Percentiles rank a stretch among this genome's conserved stretches.
These are phyloP conservation scores for Leonotis leonurus DNA, from an alignment of 257 asterid species.

Conservation along the genomic window DNA sequence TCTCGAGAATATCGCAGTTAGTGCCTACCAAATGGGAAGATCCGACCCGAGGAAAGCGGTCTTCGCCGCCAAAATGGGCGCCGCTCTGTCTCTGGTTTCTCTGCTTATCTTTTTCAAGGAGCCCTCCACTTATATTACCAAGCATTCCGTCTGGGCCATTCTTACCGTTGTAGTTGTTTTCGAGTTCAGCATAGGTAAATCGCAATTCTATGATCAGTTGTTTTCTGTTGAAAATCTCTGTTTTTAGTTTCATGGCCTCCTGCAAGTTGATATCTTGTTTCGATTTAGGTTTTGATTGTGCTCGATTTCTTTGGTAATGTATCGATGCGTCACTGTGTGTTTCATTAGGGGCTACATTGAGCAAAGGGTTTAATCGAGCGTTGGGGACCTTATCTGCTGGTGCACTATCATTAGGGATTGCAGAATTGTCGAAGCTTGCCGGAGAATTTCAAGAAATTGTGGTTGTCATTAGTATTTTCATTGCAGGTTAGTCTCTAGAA, in stretches of 20 bases:
- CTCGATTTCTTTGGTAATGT: neutral
- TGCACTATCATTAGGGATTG: slow-evolving; percentile 70
- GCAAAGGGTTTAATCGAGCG: slow-evolving; percentile 87
- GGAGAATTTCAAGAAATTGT: slow-evolving; percentile 54
- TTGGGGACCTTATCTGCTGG: slow-evolving; percentile 88
- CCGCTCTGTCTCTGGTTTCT: slow-evolving; percentile 51
- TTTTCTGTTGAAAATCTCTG: neutral
- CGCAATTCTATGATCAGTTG: neutral
- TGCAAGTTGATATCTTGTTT: neutral
- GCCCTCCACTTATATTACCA: slow-evolving; percentile 42
- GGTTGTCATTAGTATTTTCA: slow-evolving; percentile 64
- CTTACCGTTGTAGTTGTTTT: slow-evolving; percentile 84
- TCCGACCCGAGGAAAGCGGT: slow-evolving; percentile 61
- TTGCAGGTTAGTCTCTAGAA: slow-evolving; percentile 47
- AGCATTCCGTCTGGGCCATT: slow-evolving; percentile 64
- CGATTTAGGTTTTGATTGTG: neutral
- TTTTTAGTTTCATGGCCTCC: neutral
- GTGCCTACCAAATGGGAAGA: slow-evolving; percentile 56
- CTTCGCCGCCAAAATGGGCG: slow-evolving; percentile 58
- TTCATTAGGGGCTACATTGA: slow-evolving; percentile 85
- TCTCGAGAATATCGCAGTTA: slow-evolving; percentile 21
- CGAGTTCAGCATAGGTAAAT: slow-evolving; percentile 81
- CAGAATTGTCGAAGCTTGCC: slow-evolving; percentile 47
- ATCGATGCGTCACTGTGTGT: neutral
- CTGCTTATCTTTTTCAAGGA: slow-evolving; percentile 60